Conservation (phyloP, 2,329 filamentous ascomycete genomes). For the Aspergillus sp. region DNA sequence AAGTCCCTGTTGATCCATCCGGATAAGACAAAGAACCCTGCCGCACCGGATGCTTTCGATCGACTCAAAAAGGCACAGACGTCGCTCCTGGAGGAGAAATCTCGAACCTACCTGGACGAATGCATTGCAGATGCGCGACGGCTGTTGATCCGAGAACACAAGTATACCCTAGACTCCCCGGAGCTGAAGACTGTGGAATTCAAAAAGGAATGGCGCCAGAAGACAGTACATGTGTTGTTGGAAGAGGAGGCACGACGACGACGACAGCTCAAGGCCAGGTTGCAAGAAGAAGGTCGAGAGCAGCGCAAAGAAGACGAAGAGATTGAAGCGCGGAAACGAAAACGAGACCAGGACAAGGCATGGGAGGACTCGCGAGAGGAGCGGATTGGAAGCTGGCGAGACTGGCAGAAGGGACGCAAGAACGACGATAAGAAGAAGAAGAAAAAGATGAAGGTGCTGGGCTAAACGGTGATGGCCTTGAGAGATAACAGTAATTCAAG, state of each 20-base stretch:
- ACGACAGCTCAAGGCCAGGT: constrained; percentile 83
- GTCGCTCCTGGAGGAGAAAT: constrained; percentile 89
- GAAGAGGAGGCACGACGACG: constrained; percentile 84
- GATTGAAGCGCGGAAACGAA: constrained; percentile 71
- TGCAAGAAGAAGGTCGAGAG: constrained; percentile 93
- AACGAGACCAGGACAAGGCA: constrained; percentile 86
- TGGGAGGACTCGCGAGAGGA: constrained; percentile 93
- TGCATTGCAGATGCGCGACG: constrained; percentile 93
- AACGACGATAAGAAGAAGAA: constrained; percentile 61
- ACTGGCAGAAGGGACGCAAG: constrained; percentile 71
- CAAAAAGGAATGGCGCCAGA: constrained; percentile 79
- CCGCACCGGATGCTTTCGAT: constrained; percentile 92
- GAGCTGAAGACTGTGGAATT: constrained; percentile 80
- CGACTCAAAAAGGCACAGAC: constrained; percentile 92
- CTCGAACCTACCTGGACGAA: constrained; percentile 81
- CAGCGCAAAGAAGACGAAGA: constrained; percentile 84
- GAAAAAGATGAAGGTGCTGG: constrained; percentile 44
- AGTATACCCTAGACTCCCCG: constrained; percentile 82
- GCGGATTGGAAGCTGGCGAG: constrained; percentile 88
- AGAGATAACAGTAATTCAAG: too few relatives aligned
- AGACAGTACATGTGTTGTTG: constrained; percentile 82
- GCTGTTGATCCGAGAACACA: constrained; percentile 88
- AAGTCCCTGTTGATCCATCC: constrained; percentile 99
- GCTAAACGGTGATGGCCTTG: constrained; percentile 19
- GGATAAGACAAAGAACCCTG: constrained; percentile 90